A percentile compares a stretch with the other conserved stretches of the same genome.
Evolutionary conservation across 495 filamentous ascomycete species (phyloP).

Genomic region (Xylaria cubensis): DNA sequence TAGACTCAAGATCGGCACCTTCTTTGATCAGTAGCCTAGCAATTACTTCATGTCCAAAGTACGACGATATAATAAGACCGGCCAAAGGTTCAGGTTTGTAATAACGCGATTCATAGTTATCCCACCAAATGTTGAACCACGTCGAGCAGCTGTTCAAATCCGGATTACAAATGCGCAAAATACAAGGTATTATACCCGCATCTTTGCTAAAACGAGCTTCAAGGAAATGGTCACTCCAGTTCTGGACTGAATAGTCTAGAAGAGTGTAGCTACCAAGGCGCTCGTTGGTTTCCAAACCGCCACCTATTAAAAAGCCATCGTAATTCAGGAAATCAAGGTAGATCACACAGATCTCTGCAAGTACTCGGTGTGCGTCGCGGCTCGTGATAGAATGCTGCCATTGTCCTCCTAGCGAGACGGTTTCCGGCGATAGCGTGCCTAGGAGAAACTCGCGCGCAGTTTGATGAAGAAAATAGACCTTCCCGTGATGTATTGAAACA

Average conservation of each 20-base stretch:
- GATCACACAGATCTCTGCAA: slow-evolving; percentile 43
- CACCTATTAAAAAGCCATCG: background rate
- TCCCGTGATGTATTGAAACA: slow-evolving; percentile 42
- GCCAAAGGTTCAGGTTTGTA: background rate
- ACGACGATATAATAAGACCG: background rate
- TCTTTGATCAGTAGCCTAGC: background rate
- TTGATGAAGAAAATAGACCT: slow-evolving; percentile 53
- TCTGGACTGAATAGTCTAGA: slow-evolving; percentile 5
- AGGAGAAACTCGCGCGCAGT: slow-evolving; percentile 51
- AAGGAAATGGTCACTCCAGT: slow-evolving; percentile 8
- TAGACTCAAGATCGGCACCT: background rate
- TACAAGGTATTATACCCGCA: background rate
- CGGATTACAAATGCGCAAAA: slow-evolving; percentile 14
- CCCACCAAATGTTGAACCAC: background rate
- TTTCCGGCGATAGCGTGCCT: background rate
- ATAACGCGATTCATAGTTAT: no score
- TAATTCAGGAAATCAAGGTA: slow-evolving; percentile 36
- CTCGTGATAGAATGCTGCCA: slow-evolving; percentile 37
- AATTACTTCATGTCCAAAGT: slow-evolving; percentile 15
- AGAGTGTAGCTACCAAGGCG: background rate
- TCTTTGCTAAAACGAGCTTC: background rate
- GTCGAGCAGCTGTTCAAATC: background rate
- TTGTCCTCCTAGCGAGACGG: slow-evolving; percentile 10
- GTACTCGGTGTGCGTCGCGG: slow-evolving; percentile 38
- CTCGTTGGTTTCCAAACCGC: background rate